Evolutionary conservation across 345 rosid species (phyloP).

Genomic region (Nephelium lappaceum): DNA sequence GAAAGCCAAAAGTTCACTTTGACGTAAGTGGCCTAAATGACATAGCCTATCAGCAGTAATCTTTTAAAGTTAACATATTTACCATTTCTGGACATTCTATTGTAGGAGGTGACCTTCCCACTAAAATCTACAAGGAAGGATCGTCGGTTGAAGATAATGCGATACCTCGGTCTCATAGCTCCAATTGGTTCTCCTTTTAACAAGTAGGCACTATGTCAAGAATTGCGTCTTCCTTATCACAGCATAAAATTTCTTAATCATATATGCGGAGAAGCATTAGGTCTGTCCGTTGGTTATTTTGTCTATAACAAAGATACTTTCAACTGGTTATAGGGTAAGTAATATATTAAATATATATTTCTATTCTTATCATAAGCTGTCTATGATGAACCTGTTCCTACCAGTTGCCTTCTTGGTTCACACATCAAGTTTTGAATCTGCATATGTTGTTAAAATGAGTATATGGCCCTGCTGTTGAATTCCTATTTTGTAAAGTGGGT

Average conservation of each 20-base stretch:
- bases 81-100: not conserved
- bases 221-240: not conserved
- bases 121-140: conserved; percentile 21
- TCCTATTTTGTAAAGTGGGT: not conserved
- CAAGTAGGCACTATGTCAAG: not conserved
- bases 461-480: too few species aligned
- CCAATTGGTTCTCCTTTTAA: conserved; percentile 38
- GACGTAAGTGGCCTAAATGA: conserved; percentile 21
- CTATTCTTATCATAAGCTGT: not conserved
- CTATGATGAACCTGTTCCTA: not conserved
- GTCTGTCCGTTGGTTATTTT: conserved; percentile 9
- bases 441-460: not conserved
- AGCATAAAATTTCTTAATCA: not conserved
- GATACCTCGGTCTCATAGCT: conserved; percentile 39
- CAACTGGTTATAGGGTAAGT: not conserved
- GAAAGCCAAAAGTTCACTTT: conserved; percentile 24
- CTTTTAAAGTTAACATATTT: not conserved
- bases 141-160: conserved; percentile 43
- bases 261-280: not conserved
- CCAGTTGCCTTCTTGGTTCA: not conserved
- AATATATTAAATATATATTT: not conserved
- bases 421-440: not conserved
- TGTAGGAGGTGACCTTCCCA: conserved; percentile 33
- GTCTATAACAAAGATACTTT: not conserved
- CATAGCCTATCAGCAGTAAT: not conserved